Evolutionary conservation across 106 monocot genomes (phyloP).

Genomic region (Apostasia shenzhenica): DNA sequence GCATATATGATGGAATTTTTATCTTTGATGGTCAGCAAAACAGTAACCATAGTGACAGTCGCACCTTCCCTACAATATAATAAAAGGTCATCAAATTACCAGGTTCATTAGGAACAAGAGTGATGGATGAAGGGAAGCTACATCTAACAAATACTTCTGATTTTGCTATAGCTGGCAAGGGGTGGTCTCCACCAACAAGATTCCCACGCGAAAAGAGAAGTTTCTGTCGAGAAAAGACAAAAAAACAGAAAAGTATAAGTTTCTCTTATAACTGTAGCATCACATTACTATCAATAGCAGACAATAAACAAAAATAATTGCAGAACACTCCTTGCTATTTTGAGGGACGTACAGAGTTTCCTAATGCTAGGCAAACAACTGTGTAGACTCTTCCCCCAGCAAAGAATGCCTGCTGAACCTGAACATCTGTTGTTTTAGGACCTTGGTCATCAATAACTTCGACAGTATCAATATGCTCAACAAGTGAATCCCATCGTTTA

Average conservation of each 20-base stretch:
- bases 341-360: slow-evolving; percentile 60
- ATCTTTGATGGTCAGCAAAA: no score
- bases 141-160: slow-evolving; percentile 53
- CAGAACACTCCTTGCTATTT: neutral
- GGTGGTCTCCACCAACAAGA: slow-evolving; percentile 64
- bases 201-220: slow-evolving; percentile 92
- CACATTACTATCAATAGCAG: neutral
- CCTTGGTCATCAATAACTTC: slow-evolving; percentile 33
- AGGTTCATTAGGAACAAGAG: slow-evolving; percentile 72
- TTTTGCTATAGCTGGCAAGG: slow-evolving; percentile 44
- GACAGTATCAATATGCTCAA: slow-evolving; percentile 67
- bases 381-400: slow-evolving; percentile 37
- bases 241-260: neutral
- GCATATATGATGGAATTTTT: no score
- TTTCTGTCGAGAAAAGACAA: slow-evolving; percentile 40
- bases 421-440: slow-evolving; percentile 11
- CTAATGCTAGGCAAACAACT: slow-evolving; percentile 48
- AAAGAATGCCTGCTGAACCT: slow-evolving; percentile 24
- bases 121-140: slow-evolving; percentile 73
- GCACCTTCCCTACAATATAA: neutral
- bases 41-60: neutral
- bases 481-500: slow-evolving; percentile 54
- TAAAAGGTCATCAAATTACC: slow-evolving; percentile 28
- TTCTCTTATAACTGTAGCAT: neutral
- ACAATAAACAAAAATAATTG: neutral